Percentiles rank a stretch among this genome's conserved stretches.
Conservation (phyloP, 2,329 filamentous ascomycete genomes). For the Diaporthe capsici region DNA sequence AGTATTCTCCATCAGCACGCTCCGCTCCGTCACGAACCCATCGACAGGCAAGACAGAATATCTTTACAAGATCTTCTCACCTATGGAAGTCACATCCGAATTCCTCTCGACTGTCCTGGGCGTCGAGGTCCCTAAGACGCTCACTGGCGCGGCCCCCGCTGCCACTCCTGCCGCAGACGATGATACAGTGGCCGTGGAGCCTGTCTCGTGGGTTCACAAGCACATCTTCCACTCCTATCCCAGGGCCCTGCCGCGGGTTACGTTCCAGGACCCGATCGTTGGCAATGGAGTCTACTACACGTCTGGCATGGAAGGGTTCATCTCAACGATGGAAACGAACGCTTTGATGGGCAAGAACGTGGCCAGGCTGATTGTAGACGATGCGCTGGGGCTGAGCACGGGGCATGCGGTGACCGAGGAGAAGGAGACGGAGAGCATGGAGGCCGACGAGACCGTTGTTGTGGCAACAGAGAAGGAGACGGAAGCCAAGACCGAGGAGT, state of each 20-base stretch:
- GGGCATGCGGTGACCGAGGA: constrained; percentile 37
- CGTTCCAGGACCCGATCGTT: constrained; percentile 85
- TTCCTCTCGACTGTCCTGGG: constrained; percentile 69
- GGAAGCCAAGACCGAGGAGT: constrained; percentile 2
- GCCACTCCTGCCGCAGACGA: constrained; percentile 46
- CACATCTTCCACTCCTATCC: constrained; percentile 90
- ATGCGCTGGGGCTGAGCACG: constrained; percentile 56
- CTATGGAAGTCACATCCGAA: constrained; percentile 63
- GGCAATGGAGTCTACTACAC: constrained; percentile 78
- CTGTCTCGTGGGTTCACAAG: constrained; percentile 82
- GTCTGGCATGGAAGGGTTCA: constrained; percentile 89
- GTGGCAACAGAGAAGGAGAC: background rate
- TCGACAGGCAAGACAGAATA: constrained; percentile 66
- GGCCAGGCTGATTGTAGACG: constrained; percentile 77
- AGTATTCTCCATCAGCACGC: constrained; percentile 89
- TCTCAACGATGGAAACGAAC: constrained; percentile 98
- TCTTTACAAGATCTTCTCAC: constrained; percentile 77
- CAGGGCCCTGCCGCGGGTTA: constrained; percentile 84
- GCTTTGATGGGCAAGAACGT: constrained; percentile 92
- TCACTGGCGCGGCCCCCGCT: constrained; percentile 31
- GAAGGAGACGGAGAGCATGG: constrained; percentile 42
- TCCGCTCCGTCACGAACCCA: constrained; percentile 75
- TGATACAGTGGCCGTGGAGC: constrained; percentile 53
- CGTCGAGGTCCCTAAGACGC: constrained; percentile 58
- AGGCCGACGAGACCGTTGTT: constrained; percentile 13